Evolutionary conservation across 2,329 filamentous ascomycete genomes (phyloP), one percentile per base, ranked within the genome.

Genomic region (Polytolypa hystricis): DNA sequence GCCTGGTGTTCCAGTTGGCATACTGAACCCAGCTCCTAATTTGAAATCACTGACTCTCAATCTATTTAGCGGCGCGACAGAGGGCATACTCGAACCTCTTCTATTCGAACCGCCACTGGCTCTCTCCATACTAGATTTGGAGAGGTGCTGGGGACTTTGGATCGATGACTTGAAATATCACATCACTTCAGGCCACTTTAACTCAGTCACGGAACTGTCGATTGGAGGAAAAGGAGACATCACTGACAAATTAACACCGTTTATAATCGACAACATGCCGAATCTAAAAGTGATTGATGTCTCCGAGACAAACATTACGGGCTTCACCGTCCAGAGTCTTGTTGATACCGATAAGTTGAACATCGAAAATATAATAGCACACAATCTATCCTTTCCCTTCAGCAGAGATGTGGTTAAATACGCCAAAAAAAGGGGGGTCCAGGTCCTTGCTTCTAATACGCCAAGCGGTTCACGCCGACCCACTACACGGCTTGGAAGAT

Each of bases 281-380:
- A 47, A 52, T 2, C 33, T 64, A 11, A 56, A 53, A 32, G 39
- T 49, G 1, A 46, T 64, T 4, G 41, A 61, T 42, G 16, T 64
- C 6, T 56, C 56, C 0, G 45, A 46, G 25, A 62, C 57, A 1
- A 41, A 36, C 9, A 51, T 64, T 4, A 60, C 56, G 4, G 60
- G 60, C 0, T 41, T 48, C 11, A 47, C 53, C 1, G 45, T 63
- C 25, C 59, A 57, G 20, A 45, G 37, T n/a, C 40, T 62, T 15
- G 53, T 52, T 6, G 38, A 44, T 19, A 26, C 35, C 3, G 35
- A 39, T 10, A 42, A 33, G 4, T 38, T 43, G 26, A 42, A 39
- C 18, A 35, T 50, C 14, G 36, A 49, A 10, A 47, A 30, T n/a
- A 17, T 43, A 14, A 10, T 28, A 10, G 21, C 37, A 17, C 21